phyloP scores from a whole-genome alignment of 352 stramenopile species.

The Globisporangium mamillatum region DNA sequence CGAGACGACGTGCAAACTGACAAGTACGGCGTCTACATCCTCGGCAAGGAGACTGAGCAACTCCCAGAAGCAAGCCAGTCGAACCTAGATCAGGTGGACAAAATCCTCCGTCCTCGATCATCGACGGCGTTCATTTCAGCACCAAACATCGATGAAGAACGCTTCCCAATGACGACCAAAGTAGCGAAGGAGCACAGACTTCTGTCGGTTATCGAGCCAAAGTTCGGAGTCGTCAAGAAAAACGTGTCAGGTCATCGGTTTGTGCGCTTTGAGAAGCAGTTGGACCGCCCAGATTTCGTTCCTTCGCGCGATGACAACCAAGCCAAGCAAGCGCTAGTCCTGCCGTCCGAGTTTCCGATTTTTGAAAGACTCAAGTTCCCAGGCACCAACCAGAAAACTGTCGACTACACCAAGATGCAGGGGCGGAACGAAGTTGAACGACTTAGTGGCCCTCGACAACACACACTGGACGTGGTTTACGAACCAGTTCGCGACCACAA shows the following conservation, averaged over 20 bases:
- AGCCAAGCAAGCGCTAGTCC: neutral
- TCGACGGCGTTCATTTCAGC: neutral
- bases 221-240: slow-evolving; percentile 10
- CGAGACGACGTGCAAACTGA: slow-evolving; percentile 5
- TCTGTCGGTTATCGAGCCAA: slow-evolving; percentile 10
- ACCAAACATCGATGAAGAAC: neutral
- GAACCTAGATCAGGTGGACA: neutral
- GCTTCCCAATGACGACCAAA: slow-evolving; percentile 11
- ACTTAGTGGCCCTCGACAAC: too few species aligned
- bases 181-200: neutral
- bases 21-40: neutral
- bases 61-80: neutral
- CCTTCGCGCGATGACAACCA: neutral
- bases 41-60: slow-evolving; percentile 2
- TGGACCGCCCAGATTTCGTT: slow-evolving; percentile 8
- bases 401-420: slow-evolving; percentile 9
- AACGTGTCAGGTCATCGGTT: slow-evolving; percentile 14
- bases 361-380: slow-evolving; percentile 9
- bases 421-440: neutral
- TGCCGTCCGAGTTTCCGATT: slow-evolving; percentile 9
- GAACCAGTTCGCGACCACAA: slow-evolving; percentile 3
- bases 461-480: neutral
- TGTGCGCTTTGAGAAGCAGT: slow-evolving; percentile 15
- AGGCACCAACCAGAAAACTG: neutral
- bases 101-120: neutral